Evolutionary conservation across 345 rosid genomes (phyloP).

Genomic region (Salix viminalis): DNA sequence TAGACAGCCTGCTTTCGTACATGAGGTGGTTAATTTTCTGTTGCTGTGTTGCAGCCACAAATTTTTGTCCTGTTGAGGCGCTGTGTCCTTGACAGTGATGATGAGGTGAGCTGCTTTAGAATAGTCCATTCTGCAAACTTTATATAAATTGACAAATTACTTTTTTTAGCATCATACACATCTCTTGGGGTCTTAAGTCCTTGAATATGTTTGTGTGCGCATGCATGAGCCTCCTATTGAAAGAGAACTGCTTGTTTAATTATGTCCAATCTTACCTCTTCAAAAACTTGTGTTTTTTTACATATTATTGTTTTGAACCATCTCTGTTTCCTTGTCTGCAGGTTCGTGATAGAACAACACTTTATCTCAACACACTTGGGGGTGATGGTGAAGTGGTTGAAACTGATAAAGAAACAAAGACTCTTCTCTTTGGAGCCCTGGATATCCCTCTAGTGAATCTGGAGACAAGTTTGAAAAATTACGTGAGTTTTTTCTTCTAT

Average conservation of each 20-base stretch:
- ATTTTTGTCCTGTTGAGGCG: slow-evolving; percentile 82
- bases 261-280: not conserved
- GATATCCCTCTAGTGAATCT: slow-evolving; percentile 80
- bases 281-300: not conserved
- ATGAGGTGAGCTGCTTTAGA: slow-evolving; percentile 62
- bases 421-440: slow-evolving; percentile 74
- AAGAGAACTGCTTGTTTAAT: not conserved
- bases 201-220: not conserved
- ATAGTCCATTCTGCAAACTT: not conserved
- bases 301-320: not conserved
- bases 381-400: slow-evolving; percentile 58
- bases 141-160: not conserved
- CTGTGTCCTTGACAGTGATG: slow-evolving; percentile 90
- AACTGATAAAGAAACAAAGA: slow-evolving; percentile 56
- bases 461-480: slow-evolving; percentile 84
- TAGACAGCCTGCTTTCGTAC: not conserved
- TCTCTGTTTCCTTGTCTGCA: slow-evolving; percentile 20
- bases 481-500: slow-evolving; percentile 47
- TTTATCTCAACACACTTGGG: slow-evolving; percentile 75
- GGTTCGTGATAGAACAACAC: slow-evolving; percentile 99
- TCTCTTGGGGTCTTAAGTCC: not conserved
- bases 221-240: not conserved
- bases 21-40: slow-evolving; percentile 3
- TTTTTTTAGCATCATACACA: not conserved
- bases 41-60: slow-evolving; percentile 57